Percentiles rank a stretch among this genome's conserved stretches.
These are phyloP conservation scores for Phytophthora citricola DNA, from an alignment of 352 stramenopile species.

Conservation along the genomic window DNA sequence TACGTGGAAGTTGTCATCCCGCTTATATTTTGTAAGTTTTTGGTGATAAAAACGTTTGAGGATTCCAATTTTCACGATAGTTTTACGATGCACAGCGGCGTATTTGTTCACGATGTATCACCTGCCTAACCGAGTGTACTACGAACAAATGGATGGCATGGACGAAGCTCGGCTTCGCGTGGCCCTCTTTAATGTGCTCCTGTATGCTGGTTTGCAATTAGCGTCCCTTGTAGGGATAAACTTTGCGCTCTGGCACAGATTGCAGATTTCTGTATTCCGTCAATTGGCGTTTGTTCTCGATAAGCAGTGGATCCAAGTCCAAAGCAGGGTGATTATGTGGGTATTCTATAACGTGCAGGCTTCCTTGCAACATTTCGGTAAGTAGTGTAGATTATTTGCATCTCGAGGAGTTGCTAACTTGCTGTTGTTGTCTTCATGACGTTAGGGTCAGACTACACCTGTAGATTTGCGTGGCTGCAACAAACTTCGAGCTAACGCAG, in stretches of 20 bases:
- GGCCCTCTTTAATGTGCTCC: constrained; percentile 25
- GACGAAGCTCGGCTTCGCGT: constrained; percentile 5
- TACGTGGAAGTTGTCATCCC: constrained; percentile 29
- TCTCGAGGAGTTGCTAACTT: no score
- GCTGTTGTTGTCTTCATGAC: no score
- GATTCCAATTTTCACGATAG: neutral
- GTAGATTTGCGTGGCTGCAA: no score
- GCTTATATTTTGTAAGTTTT: constrained; percentile 23
- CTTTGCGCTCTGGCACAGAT: constrained; percentile 18
- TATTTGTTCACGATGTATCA: constrained; percentile 31
- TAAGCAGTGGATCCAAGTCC: constrained; percentile 31
- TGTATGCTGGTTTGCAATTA: constrained; percentile 46
- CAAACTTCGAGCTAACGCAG: no score
- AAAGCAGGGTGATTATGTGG: constrained; percentile 45
- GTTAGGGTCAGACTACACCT: no score
- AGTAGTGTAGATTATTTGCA: no score
- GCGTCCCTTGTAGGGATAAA: constrained; percentile 37
- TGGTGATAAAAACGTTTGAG: neutral
- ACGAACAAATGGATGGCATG: constrained; percentile 27
- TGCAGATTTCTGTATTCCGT: constrained; percentile 28
- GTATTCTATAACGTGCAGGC: constrained; percentile 40
- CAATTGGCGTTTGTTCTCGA: constrained; percentile 50
- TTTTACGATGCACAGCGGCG: neutral
- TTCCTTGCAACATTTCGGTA: constrained; percentile 36
- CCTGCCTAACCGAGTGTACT: constrained; percentile 37